Evolutionary conservation across 306 rosid species (phyloP).

Genomic region (Casuarina cunninghamiana): DNA sequence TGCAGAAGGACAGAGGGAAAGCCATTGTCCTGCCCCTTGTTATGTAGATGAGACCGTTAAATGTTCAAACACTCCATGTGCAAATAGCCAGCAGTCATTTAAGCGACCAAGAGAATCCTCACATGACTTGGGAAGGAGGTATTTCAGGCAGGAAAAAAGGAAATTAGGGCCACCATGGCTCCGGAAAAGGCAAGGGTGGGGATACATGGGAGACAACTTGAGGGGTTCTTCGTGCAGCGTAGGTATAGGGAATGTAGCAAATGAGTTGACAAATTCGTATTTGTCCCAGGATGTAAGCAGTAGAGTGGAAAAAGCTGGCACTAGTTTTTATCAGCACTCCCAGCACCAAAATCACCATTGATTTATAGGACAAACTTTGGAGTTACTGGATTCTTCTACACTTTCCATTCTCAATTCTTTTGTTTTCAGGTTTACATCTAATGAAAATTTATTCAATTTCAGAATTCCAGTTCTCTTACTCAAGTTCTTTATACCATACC

Average conservation of each 20-base stretch:
- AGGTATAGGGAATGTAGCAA: slow-evolving; percentile 53
- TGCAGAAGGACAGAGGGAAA: slow-evolving; percentile 40
- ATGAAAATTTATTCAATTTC: slow-evolving; percentile 63
- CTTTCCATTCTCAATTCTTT: slow-evolving; percentile 59
- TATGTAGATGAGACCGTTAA: slow-evolving; percentile 49
- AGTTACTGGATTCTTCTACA: slow-evolving; percentile 10
- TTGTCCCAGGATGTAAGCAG: slow-evolving; percentile 58
- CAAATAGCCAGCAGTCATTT: slow-evolving; percentile 29
- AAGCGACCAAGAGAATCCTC: slow-evolving; percentile 63
- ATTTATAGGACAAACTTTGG: slow-evolving; percentile 46
- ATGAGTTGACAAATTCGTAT: slow-evolving; percentile 47
- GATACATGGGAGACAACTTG: slow-evolving; percentile 45
- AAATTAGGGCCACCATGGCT: slow-evolving; percentile 59
- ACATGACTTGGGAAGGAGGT: slow-evolving; percentile 57
- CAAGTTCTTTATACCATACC: slow-evolving; percentile 21
- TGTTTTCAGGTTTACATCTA: slow-evolving; percentile 47
- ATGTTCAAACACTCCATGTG: slow-evolving; percentile 28
- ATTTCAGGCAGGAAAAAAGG: slow-evolving; percentile 91
- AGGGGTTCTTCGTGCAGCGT: slow-evolving; percentile 39
- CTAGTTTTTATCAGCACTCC: slow-evolving; percentile 61
- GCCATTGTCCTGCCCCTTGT: slow-evolving; percentile 33
- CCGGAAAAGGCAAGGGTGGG: slow-evolving; percentile 47
- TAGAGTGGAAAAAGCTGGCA: slow-evolving; percentile 63
- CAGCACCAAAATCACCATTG: slow-evolving; percentile 58
- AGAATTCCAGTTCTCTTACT: slow-evolving; percentile 39